A percentile compares a stretch with the other conserved stretches of the same genome.
Conservation (phyloP, 1,139 yeast species). For the Magnusiomyces paraingens region DNA sequence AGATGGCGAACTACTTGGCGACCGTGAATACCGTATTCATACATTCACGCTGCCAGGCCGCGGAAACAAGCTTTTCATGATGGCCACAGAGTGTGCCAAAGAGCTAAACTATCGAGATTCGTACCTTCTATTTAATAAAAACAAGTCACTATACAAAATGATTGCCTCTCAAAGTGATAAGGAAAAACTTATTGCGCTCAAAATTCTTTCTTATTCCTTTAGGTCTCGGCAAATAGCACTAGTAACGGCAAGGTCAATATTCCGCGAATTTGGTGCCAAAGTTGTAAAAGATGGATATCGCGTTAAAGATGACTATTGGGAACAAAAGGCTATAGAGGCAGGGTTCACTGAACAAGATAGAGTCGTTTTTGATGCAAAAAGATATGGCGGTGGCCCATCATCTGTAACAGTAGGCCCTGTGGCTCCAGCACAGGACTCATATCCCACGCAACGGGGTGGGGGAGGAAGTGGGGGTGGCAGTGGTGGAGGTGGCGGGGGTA, state of each 20-base stretch:
- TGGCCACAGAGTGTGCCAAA: constrained; percentile 66
- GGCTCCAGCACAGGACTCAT: too few species aligned
- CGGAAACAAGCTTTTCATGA: constrained; percentile 49
- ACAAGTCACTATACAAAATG: constrained; percentile 49
- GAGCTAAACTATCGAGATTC: constrained; percentile 60
- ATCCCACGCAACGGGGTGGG: too few species aligned
- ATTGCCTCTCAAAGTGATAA: constrained; percentile 56
- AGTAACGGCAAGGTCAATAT: constrained; percentile 58
- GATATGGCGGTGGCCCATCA: not conserved
- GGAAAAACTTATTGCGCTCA: constrained; percentile 48
- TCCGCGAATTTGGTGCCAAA: constrained; percentile 65
- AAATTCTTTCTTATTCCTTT: constrained; percentile 55
- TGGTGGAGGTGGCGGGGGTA: constrained; percentile 9
- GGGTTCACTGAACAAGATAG: constrained; percentile 40
- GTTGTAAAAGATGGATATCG: constrained; percentile 57
- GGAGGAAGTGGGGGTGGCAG: constrained; percentile 10
- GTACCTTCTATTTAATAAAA: constrained; percentile 56
- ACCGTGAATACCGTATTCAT: constrained; percentile 49
- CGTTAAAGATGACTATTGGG: constrained; percentile 77
- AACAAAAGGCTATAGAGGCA: constrained; percentile 52
- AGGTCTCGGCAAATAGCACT: constrained; percentile 62
- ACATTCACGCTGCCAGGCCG: constrained; percentile 51
- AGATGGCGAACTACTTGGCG: constrained; percentile 51
- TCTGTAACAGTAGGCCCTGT: too few species aligned
- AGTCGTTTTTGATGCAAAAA: constrained; percentile 1